Percentiles rank a stretch among this genome's conserved stretches.
Conservation (phyloP, 1,284 basidiomycete species). For the Microbotryum violaceum region DNA sequence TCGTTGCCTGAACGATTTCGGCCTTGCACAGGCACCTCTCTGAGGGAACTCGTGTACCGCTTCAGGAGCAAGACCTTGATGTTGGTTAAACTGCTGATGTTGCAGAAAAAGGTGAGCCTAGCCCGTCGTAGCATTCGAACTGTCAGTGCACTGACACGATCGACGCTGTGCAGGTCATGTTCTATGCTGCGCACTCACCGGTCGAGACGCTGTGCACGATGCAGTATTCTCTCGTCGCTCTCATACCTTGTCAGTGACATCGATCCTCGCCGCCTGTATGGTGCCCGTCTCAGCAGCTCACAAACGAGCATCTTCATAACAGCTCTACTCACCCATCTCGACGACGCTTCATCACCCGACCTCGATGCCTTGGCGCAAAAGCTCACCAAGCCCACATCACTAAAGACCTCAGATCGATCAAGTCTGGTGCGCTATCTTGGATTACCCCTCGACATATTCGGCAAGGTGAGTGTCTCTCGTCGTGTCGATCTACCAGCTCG, state of each 20-base stretch:
- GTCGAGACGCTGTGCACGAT: slow-evolving; percentile 94
- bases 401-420: slow-evolving; percentile 81
- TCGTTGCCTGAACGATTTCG: neutral
- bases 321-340: slow-evolving; percentile 77
- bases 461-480: slow-evolving; percentile 31
- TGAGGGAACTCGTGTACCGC: slow-evolving; percentile 86
- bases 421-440: slow-evolving; percentile 88
- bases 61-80: slow-evolving; percentile 90
- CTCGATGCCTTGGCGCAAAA: slow-evolving; percentile 60
- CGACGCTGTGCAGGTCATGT: slow-evolving; percentile 64
- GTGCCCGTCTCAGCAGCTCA: neutral
- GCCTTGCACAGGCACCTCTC: slow-evolving; percentile 58
- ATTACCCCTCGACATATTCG: slow-evolving; percentile 64
- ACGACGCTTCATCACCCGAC: slow-evolving; percentile 85
- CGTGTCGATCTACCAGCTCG: neutral
- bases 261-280: neutral
- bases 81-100: slow-evolving; percentile 85
- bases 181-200: slow-evolving; percentile 73
- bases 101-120: slow-evolving; percentile 66
- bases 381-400: slow-evolving; percentile 63
- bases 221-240: slow-evolving; percentile 75
- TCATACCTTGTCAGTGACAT: slow-evolving; percentile 34
- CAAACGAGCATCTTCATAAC: neutral
- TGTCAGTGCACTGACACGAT: neutral
- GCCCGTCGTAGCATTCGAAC: neutral